phyloP scores from a whole-genome alignment of 495 filamentous ascomycete genomes.

The Penicillium psychrofluorescens region DNA sequence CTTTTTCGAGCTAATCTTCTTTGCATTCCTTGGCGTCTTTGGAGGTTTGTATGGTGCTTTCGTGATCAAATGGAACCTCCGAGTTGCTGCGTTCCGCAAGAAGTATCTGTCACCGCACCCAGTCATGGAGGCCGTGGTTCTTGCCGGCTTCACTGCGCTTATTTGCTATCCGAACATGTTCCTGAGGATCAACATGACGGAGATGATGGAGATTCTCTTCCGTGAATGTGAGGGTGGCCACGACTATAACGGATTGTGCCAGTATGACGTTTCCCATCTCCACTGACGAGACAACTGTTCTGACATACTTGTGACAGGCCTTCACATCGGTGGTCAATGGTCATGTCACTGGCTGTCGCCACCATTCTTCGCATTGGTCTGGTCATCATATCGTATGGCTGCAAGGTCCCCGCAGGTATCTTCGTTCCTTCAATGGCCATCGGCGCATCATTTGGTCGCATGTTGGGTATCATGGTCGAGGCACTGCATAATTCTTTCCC shows the following conservation, averaged over 20 bases:
- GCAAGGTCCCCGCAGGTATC: slow-evolving; percentile 95
- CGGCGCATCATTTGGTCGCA: slow-evolving; percentile 86
- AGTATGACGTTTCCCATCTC: slow-evolving; percentile 32
- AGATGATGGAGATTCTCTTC: slow-evolving; percentile 98
- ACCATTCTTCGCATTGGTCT: slow-evolving; percentile 75
- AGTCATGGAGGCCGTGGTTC: slow-evolving; percentile 76
- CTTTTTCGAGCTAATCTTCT: slow-evolving; percentile 93
- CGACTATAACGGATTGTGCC: slow-evolving; percentile 89
- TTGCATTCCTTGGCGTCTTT: slow-evolving; percentile 84
- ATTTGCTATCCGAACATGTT: slow-evolving; percentile 97
- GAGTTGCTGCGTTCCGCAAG: slow-evolving; percentile 87
- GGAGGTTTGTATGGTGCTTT: slow-evolving; percentile 94
- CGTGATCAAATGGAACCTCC: slow-evolving; percentile 97
- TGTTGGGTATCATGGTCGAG: slow-evolving; percentile 91
- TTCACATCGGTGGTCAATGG: slow-evolving; percentile 67
- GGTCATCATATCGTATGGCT: slow-evolving; percentile 95
- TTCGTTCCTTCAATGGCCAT: slow-evolving; percentile 98
- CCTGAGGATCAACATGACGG: slow-evolving; percentile 95
- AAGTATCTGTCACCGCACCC: slow-evolving; percentile 83
- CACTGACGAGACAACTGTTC: not conserved
- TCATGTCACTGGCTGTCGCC: slow-evolving; percentile 71
- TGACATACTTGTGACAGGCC: slow-evolving; percentile 27
- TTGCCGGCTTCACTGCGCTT: slow-evolving; percentile 78
- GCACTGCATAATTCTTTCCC: slow-evolving; percentile 80
- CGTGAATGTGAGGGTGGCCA: slow-evolving; percentile 88